phyloP scores from a whole-genome alignment of 2,329 filamentous ascomycete species.

The Fusarium sublunatum region DNA sequence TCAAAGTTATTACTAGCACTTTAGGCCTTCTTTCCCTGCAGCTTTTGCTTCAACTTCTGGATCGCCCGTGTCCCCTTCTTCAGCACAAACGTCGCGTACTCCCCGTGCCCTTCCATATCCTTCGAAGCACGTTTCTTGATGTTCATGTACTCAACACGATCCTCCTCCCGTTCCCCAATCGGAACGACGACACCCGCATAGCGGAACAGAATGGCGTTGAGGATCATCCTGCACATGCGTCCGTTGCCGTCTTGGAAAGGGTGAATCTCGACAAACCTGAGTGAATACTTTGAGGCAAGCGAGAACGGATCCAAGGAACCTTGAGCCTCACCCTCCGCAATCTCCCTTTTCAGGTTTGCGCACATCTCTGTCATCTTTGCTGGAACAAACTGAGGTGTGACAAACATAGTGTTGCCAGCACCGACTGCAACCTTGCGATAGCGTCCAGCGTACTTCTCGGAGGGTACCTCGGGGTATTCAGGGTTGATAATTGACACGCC shows the following conservation, averaged over 20 bases:
- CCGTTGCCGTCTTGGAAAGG: constrained; percentile 56
- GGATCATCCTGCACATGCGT: constrained; percentile 51
- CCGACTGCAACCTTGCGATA: constrained; percentile 42
- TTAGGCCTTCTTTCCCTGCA: constrained; percentile 23
- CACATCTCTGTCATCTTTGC: constrained; percentile 46
- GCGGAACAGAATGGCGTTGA: constrained; percentile 51
- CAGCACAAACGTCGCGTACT: constrained; percentile 46
- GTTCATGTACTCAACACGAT: constrained; percentile 32
- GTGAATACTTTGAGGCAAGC: constrained; percentile 44
- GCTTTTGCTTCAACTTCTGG: constrained; percentile 40
- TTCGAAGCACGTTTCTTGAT: constrained; percentile 43
- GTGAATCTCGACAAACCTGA: constrained; percentile 52
- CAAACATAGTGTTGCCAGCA: constrained; percentile 46
- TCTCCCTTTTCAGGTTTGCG: constrained; percentile 31
- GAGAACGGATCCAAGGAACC: constrained; percentile 46
- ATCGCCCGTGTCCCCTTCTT: constrained; percentile 13
- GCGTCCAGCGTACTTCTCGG: constrained; percentile 41
- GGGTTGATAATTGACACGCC: constrained; percentile 12
- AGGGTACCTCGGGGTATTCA: not conserved
- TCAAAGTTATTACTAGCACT: not conserved
- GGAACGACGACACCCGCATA: constrained; percentile 41
- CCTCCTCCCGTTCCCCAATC: constrained; percentile 40
- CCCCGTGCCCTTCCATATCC: constrained; percentile 44
- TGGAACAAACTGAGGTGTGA: constrained; percentile 41
- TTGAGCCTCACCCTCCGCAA: not conserved